A percentile compares a stretch with the other conserved stretches of the same genome.
These are phyloP conservation scores for Pseudomassariella vexata DNA, from an alignment of 2,329 filamentous ascomycete genomes.

Conservation along the genomic window DNA sequence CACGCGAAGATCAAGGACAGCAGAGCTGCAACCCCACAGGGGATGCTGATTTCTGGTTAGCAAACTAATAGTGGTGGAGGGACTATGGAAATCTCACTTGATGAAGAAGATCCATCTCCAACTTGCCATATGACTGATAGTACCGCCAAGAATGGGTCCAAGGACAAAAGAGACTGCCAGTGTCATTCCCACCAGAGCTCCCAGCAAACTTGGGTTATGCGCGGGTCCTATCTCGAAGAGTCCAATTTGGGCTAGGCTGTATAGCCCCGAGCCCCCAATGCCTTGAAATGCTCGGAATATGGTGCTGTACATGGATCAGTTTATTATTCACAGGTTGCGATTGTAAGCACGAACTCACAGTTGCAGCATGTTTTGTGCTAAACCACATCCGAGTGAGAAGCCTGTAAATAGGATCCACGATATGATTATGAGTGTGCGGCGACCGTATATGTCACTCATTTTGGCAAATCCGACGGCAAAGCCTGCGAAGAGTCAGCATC, in stretches of 20 bases:
- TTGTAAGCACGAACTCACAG: constrained; percentile 32
- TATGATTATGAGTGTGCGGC: constrained; percentile 39
- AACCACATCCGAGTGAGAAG: constrained; percentile 49
- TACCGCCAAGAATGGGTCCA: constrained; percentile 52
- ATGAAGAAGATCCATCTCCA: constrained; percentile 60
- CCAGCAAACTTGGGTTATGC: constrained; percentile 46
- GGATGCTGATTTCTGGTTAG: constrained; percentile 33
- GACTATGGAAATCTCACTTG: constrained; percentile 37
- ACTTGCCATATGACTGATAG: constrained; percentile 43
- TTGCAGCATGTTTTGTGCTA: constrained; percentile 42
- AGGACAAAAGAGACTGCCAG: constrained; percentile 53
- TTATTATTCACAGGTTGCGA: too few relatives aligned
- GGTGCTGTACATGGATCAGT: constrained; percentile 35
- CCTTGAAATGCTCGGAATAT: constrained; percentile 54
- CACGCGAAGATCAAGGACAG: constrained; percentile 40
- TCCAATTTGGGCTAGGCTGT: constrained; percentile 52
- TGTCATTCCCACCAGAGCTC: constrained; percentile 49
- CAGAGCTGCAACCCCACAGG: constrained; percentile 41
- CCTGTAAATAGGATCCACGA: constrained; percentile 50
- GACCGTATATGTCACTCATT: constrained; percentile 54
- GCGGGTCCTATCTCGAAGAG: constrained; percentile 51
- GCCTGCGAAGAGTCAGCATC: constrained; percentile 24
- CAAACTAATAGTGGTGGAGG: neutral
- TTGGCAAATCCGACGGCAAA: constrained; percentile 54
- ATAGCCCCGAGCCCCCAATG: constrained; percentile 56